Evolutionary conservation across 176 grass and related monocot species (phyloP), one percentile per base, ranked within the genome.

Genomic region (Lolium perenne): DNA sequence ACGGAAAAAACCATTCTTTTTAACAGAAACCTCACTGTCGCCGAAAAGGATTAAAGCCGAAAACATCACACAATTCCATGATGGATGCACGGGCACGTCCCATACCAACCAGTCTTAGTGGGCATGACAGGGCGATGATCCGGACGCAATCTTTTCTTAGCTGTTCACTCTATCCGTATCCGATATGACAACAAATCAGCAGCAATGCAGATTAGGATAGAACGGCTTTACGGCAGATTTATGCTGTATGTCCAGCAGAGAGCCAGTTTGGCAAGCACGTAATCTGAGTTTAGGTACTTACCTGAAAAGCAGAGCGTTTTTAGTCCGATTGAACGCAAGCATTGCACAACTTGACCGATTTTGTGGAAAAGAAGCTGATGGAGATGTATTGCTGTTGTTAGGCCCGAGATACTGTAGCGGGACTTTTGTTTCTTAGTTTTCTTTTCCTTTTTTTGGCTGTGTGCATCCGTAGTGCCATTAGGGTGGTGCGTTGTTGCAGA

Each of bases 151-250:
- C 84, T 90, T 74, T 66, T 12, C 50, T 55, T 25, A 83, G 66
- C 84, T 83, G 84, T 83, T 80, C 68, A 8, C 22, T 57, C 56
- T 83, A 83, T 83, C 83, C 70, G 47, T 48, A 35, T 66, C 80
- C 32, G 76, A 5, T 25, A 22, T 72, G 80, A 59, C 79, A 83
- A 57, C 63, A 10, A 8, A 55, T 78, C 6, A 23, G 11, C 6
- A 25, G 6, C 0, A 50, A 13, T 8, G 21, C 10, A 22, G 79
- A 67, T 48, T 83, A 86, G 79, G 66, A 79, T 90, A 79, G 38
- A 74, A 10, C 23, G 1, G 32, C 23, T 49, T 77, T 48, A 64
- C 32, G 71, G 6, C 45, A 16, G 79, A 80, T 61, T 54, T 82
- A 38, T 82, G 78, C 63, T 55, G 45, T 55, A 12, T 71, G 78